Conservation (phyloP, 768 basidiomycete genomes). For the Macrolepiota fuliginosa region DNA sequence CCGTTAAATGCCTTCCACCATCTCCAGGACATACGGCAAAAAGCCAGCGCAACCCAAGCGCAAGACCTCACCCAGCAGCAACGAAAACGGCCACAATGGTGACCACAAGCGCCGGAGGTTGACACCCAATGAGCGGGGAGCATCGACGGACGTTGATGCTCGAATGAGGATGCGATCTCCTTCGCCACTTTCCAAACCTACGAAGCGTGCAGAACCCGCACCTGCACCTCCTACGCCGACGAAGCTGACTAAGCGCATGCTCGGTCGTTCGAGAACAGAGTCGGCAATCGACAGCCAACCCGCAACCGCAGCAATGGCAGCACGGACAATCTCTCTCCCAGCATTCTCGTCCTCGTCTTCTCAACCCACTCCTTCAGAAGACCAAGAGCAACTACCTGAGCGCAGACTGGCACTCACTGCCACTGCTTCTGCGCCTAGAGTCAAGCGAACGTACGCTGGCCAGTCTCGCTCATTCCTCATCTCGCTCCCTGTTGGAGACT, state of each 20-base stretch:
- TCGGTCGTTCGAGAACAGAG: conserved; percentile 65
- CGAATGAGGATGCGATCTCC: conserved; percentile 16
- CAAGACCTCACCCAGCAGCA: conserved; percentile 13
- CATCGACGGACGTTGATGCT: background rate
- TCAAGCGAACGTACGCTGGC: conserved; percentile 70
- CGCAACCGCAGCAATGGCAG: conserved; percentile 13
- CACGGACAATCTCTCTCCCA: conserved; percentile 38
- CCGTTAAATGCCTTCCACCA: conserved; percentile 15
- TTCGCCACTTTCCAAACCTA: conserved; percentile 32
- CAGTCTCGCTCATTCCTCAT: conserved; percentile 80
- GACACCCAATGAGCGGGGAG: background rate
- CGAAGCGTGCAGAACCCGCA: conserved; percentile 10
- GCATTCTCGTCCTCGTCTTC: conserved; percentile 29
- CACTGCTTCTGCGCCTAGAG: conserved; percentile 28
- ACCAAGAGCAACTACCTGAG: conserved; percentile 12
- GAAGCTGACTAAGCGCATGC: conserved; percentile 68
- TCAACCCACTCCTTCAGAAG: background rate
- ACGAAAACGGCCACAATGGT: background rate
- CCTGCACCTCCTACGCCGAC: conserved; percentile 24
- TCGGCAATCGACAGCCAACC: conserved; percentile 39
- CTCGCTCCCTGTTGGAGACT: conserved; percentile 42
- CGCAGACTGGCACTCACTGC: conserved; percentile 21
- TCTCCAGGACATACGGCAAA: conserved; percentile 36
- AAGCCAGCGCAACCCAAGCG: conserved; percentile 23
- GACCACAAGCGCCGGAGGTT: background rate